Base-by-base conservation (phyloP, 768 basidiomycete genomes). In the Hygrocybe punicea region DNA sequence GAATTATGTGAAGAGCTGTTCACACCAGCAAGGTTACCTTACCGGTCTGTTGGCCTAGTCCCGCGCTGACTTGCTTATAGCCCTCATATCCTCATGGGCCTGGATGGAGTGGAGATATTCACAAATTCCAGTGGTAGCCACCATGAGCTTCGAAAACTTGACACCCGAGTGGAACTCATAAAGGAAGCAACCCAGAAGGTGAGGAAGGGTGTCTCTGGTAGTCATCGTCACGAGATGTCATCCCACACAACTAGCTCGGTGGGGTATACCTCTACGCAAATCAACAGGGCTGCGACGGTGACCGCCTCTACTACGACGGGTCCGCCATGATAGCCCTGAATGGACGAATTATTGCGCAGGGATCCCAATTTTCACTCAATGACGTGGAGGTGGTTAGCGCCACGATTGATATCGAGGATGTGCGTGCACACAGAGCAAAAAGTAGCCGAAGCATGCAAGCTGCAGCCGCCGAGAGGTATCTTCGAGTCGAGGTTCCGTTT, bases 111-210 rank as follows among this genome's bases (percentile, higher is more conserved):
- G 7, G 97, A 99, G 72, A 97, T 99, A 50, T 98, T 98, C 69
- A 98, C 96, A 8, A 99, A 99, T 73, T 98, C 97, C 1, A 95
- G 92, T 61, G 97, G 94, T 4, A 96, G 93, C 70, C 97, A 99
- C 68, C 97, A 99, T 66, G 97, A 98, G 68, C 84, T 99, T 23
- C 86, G 97, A n/a, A 99, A 99, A 71, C 81, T 99, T 23, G 84
- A 93, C 66, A 85, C 84, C 7, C 85, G 97, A 6, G 83, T 98
- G 1, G 94, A 99, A 59, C 78, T 99, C 10, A 98, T 99, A 74
- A 94, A 91, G 66, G 97, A 98, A 67, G 97, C 97, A 1, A 99
- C 96, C 1, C 76, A 87, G 58, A 99, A 98, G 84, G 96, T 90
- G 61, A 55, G 60, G 19, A 10, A n/a, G 34, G 4, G 25, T 4